phyloP scores from a whole-genome alignment of 345 rosid genomes.

The Gossypioides kirkii region DNA sequence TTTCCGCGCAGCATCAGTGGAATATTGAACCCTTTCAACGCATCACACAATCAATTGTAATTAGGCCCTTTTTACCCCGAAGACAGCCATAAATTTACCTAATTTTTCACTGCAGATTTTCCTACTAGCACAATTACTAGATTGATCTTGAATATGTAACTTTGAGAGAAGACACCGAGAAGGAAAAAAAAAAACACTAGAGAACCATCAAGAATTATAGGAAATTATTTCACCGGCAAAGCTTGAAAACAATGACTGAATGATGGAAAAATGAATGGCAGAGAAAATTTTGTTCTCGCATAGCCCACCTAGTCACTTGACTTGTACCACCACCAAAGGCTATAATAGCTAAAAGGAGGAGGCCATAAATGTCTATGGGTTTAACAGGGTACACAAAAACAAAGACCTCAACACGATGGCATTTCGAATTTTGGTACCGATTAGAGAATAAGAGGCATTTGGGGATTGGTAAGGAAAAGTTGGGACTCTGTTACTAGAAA shows the following conservation, averaged over 20 bases:
- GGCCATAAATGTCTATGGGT: background rate
- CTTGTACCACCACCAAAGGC: background rate
- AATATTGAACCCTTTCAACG: background rate
- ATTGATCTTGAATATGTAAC: background rate
- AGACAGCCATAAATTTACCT: background rate
- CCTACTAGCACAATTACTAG: too few species aligned
- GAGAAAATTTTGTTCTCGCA: background rate
- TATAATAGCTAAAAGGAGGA: background rate
- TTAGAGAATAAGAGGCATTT: background rate
- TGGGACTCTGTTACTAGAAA: background rate
- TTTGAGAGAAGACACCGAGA: background rate
- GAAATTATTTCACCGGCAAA: background rate
- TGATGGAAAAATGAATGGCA: background rate
- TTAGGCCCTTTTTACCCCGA: background rate
- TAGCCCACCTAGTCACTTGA: background rate
- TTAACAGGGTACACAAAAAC: background rate
- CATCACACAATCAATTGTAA: background rate
- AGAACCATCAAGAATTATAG: background rate
- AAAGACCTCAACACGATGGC: background rate
- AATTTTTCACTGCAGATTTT: background rate
- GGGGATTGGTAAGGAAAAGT: background rate
- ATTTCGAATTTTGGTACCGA: background rate
- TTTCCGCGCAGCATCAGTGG: slow-evolving; percentile 1
- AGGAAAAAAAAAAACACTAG: background rate
- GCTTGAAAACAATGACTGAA: background rate